phyloP scores from a whole-genome alignment of 495 filamentous ascomycete species.

The Rhypophila decipiens region DNA sequence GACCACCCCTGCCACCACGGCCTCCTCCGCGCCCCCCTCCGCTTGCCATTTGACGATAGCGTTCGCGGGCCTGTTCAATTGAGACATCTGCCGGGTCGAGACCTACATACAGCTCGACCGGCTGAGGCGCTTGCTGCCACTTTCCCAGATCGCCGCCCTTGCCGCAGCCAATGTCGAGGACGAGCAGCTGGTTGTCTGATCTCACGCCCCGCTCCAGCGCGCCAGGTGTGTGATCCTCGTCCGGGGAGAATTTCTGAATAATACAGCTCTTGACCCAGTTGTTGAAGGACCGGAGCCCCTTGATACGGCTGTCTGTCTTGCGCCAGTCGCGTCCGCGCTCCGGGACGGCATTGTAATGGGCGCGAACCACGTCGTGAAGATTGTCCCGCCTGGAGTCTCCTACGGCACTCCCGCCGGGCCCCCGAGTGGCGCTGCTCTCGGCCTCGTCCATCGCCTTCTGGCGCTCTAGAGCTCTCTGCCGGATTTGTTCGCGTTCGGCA shows the following conservation, averaged over 20 bases:
- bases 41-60: conserved; percentile 65
- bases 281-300: conserved; percentile 89
- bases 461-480: conserved; percentile 58
- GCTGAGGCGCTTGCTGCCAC: conserved; percentile 85
- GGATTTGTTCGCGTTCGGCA: conserved; percentile 61
- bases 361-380: conserved; percentile 77
- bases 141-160: conserved; percentile 95
- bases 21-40: conserved; percentile 53
- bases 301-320: conserved; percentile 86
- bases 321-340: conserved; percentile 91
- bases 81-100: conserved; percentile 87
- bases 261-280: conserved; percentile 98
- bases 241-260: conserved; percentile 92
- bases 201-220: conserved; percentile 47
- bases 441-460: conserved; percentile 36
- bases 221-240: conserved; percentile 56
- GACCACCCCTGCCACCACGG: conserved; percentile 48
- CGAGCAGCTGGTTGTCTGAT: conserved; percentile 54
- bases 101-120: conserved; percentile 83
- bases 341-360: conserved; percentile 95
- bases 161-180: conserved; percentile 92
- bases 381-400: conserved; percentile 35
- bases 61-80: conserved; percentile 79
- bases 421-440: conserved; percentile 45
- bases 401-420: conserved; percentile 34